Evolutionary conservation across 2,329 filamentous ascomycete genomes (phyloP).

Genomic region (Ophiocordyceps robertsii): DNA sequence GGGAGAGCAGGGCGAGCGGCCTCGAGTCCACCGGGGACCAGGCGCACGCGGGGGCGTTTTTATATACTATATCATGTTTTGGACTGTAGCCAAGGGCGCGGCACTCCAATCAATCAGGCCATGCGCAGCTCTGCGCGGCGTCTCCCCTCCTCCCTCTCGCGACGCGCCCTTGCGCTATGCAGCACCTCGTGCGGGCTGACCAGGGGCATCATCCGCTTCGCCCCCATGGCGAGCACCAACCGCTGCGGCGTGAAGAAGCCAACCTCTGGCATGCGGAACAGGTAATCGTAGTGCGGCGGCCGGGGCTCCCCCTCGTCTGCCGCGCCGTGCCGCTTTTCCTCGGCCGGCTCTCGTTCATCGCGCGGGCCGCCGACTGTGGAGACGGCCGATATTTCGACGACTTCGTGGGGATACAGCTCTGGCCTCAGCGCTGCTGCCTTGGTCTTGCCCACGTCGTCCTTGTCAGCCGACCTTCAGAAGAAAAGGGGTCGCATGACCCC

Average conservation of each 20-base stretch:
- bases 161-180: background rate
- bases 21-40: too few species aligned
- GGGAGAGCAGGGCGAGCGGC: too few species aligned
- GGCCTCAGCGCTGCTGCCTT: background rate
- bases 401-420: background rate
- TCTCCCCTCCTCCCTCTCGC: background rate
- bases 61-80: background rate
- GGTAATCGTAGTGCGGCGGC: conserved; percentile 3
- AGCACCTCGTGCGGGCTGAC: background rate
- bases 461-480: background rate
- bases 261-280: conserved; percentile 11
- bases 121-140: background rate
- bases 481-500: background rate
- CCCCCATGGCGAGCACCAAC: conserved; percentile 15
- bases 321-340: too few species aligned
- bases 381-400: background rate
- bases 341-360: too few species aligned
- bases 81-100: background rate
- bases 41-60: too few species aligned
- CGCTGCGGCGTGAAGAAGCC: conserved; percentile 14
- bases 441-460: background rate
- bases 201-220: conserved; percentile 13
- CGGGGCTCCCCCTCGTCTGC: conserved; percentile 2
- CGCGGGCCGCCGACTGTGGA: background rate
- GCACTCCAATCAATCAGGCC: background rate